Evolutionary conservation across 2,329 filamentous ascomycete species (phyloP), one percentile per base, ranked within the genome.

Genomic region (Incumbomyces delicatus): DNA sequence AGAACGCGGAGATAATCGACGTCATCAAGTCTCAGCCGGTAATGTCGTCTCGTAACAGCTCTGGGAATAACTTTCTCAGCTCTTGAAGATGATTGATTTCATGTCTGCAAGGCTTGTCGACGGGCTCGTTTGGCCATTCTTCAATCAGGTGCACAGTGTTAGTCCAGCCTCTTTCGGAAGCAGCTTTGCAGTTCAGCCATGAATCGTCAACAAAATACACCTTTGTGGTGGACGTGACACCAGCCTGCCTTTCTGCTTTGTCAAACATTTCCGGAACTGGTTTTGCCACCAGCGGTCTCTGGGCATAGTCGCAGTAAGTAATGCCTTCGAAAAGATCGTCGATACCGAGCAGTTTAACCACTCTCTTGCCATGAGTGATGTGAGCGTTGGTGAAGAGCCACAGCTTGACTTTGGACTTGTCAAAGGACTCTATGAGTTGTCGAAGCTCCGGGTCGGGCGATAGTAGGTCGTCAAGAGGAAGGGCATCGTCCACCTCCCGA

Each of bases 331-430:
- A 98, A 20, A 90, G 69, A 61, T 95, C 87, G 1, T 94, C 88
- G 18, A 98, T 72, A 2, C 77, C 81, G 1, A 98, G 72, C 16
- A 98, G 70, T 50, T 75, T 80, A 11, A 95, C 80, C 0, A 98
- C 92, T 35, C 88, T 72, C 60, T 78, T 81, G 29, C 80, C 92
- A 60, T 98, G 92, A 30, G 75, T 96, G 53, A 94, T 72, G 60
- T 98, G 95, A 17, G 94, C 92, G 61, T 98, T 98, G 1, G 94
- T 98, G 59, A 98, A 83, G 1, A 98, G 78, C 92, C 94, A 98
- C 27, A 88, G 71, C 53, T 80, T 87, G 53, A 95, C 85, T 63
- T 94, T 94, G 59, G 71, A 77, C 49, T 66, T 82, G 66, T 98
- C 89, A 45, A 98, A 81, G 54, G 89, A 85, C 63, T 83, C 73